Conservation (phyloP, 2,329 filamentous ascomycete species). For the Aspergillus viridinutans region DNA sequence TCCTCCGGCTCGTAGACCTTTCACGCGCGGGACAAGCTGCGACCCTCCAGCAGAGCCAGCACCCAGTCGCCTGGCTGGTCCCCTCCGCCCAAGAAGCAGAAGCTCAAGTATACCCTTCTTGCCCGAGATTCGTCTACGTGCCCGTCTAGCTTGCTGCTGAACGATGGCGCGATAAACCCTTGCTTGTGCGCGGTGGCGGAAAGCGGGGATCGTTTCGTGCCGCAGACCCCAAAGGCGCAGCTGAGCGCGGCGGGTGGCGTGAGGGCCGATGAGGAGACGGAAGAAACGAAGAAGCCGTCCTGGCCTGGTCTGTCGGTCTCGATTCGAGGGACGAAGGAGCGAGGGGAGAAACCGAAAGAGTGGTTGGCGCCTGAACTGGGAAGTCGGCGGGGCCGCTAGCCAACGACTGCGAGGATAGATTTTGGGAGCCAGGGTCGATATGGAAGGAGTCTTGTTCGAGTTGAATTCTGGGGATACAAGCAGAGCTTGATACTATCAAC, state of each 20-base stretch:
- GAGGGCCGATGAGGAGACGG: slow-evolving; percentile 60
- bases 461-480: background rate
- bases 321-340: slow-evolving; percentile 11
- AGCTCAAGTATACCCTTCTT: slow-evolving; percentile 20
- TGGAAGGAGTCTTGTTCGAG: background rate
- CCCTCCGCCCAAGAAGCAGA: slow-evolving; percentile 23
- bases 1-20: slow-evolving; percentile 12
- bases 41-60: slow-evolving; percentile 2
- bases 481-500: background rate
- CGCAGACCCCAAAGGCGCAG: slow-evolving; percentile 66
- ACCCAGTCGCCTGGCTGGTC: slow-evolving; percentile 8
- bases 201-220: slow-evolving; percentile 67
- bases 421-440: slow-evolving; percentile 25
- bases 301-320: slow-evolving; percentile 11
- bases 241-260: slow-evolving; percentile 59
- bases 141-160: slow-evolving; percentile 56
- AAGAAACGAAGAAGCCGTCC: slow-evolving; percentile 50
- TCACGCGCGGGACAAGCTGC: slow-evolving; percentile 9
- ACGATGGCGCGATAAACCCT: slow-evolving; percentile 72
- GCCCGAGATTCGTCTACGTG: slow-evolving; percentile 39
- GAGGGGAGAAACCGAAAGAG: slow-evolving; percentile 11
- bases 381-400: slow-evolving; percentile 15
- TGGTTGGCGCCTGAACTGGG: slow-evolving; percentile 12
- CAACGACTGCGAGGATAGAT: slow-evolving; percentile 15
- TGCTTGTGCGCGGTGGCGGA: slow-evolving; percentile 68